phyloP scores from a whole-genome alignment of 495 filamentous ascomycete genomes.

The Cairneyella variabilis region DNA sequence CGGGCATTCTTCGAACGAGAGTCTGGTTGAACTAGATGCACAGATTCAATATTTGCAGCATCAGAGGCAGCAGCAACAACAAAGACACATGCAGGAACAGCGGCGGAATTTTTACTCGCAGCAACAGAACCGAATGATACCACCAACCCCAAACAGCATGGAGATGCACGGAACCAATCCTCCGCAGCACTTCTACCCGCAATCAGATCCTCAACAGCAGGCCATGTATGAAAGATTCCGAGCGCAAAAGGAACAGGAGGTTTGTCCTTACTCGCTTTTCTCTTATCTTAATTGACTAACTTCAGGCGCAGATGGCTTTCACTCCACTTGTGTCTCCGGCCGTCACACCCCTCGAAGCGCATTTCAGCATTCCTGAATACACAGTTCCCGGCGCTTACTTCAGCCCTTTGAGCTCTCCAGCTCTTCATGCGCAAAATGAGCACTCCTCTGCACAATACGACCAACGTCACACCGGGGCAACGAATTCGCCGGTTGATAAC shows the following conservation, averaged over 20 bases:
- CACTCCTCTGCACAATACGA: conserved; percentile 31
- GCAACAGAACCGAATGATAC: conserved; percentile 62
- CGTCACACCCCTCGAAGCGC: conserved; percentile 83
- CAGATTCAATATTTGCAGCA: conserved; percentile 63
- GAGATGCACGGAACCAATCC: conserved; percentile 72
- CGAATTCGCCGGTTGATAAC: conserved; percentile 44
- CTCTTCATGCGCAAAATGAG: conserved; percentile 75
- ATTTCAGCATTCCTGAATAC: conserved; percentile 78
- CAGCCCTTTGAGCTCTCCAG: conserved; percentile 89
- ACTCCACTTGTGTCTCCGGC: conserved; percentile 94
- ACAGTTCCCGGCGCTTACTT: conserved; percentile 86
- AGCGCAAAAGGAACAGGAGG: conserved; percentile 73
- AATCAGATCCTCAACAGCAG: conserved; percentile 56
- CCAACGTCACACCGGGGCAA: conserved; percentile 36
- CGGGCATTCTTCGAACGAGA: conserved; percentile 35
- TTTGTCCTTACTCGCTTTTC: conserved; percentile 35
- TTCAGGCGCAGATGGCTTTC: conserved; percentile 67
- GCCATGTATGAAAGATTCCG: conserved; percentile 70
- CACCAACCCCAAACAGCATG: conserved; percentile 89
- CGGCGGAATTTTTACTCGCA: conserved; percentile 45
- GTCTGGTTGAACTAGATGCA: conserved; percentile 48
- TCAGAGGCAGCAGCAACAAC: conserved; percentile 46
- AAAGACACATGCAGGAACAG: conserved; percentile 48
- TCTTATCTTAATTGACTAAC: conserved; percentile 29
- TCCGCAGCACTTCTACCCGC: conserved; percentile 57